Percentiles rank a stretch among this genome's conserved stretches.
phyloP scores from a whole-genome alignment of 148 eudicot genomes.

The Beta vulgaris region DNA sequence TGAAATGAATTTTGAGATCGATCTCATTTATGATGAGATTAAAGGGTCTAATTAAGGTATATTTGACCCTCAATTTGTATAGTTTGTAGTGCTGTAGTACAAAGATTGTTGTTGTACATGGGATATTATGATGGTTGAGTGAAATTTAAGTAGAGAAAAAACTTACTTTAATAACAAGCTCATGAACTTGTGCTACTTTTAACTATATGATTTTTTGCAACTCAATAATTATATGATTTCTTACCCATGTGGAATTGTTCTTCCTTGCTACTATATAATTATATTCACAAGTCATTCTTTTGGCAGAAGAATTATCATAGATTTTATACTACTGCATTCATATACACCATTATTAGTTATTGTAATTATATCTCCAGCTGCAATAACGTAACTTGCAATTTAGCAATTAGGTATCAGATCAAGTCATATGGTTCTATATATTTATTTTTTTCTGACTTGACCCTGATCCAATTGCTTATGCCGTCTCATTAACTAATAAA shows the following conservation, averaged over 20 bases:
- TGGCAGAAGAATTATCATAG: too few relatives aligned
- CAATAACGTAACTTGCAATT: too few relatives aligned
- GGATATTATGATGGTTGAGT: conserved; percentile 19
- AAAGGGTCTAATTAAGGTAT: background rate
- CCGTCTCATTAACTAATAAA: too few relatives aligned
- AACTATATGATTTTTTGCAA: conserved; percentile 3
- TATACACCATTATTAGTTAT: background rate
- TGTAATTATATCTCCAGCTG: too few relatives aligned
- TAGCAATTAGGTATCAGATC: too few relatives aligned
- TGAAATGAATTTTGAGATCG: conserved; percentile 14
- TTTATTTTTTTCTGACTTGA: too few relatives aligned
- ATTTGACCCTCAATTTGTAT: conserved; percentile 29
- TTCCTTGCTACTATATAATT: conserved; percentile 4
- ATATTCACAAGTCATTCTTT: conserved; percentile 6
- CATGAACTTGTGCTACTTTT: background rate
- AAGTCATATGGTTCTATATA: too few relatives aligned
- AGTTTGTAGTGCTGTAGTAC: conserved; percentile 24
- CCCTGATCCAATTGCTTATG: too few relatives aligned
- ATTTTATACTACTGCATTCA: background rate
- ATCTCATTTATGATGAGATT: conserved; percentile 2
- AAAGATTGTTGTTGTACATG: conserved; percentile 25
- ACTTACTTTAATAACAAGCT: background rate
- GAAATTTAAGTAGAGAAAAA: conserved; percentile 2
- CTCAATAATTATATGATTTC: conserved; percentile 1
- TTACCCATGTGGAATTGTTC: conserved; percentile 18